Base-by-base conservation (phyloP, 441 rosid species). In the Viola pubescens region DNA sequence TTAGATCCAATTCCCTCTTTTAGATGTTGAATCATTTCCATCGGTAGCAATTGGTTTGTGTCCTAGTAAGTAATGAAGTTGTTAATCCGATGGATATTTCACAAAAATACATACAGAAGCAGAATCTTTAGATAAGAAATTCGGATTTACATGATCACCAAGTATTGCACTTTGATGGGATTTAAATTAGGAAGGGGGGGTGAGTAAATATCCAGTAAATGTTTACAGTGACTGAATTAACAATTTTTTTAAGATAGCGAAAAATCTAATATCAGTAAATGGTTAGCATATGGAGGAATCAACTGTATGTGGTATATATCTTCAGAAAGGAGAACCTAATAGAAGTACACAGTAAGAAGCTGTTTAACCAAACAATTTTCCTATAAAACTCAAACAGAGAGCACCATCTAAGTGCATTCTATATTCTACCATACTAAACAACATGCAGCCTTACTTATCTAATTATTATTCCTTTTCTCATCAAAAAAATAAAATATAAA, bases 1-100 rank as follows among this genome's bases (percentile, higher is more conserved):
- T 70, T 76, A 53, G 86, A 81, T 68, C 97, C 98, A 67, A 77
- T 56, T 75, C 82, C 86, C 76, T 77, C 68, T 71, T 63, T 79
- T 63, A 94, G 96, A 82, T 94, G 98, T 72, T 83, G 83, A 70
- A 88, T 77, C 88, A 94, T 86, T 77, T 82, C 96, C 16, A 55
- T 40, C 7, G 94, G 88, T 49, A 70, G 68, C 77, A 94, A 76
- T 43, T 86, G 77, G 65, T 76, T 69, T 58, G 78, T 85, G 19
- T 71, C 87, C 98, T 87, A 85, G 47, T 11, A 64, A 65, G 37
- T 53, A 56, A 76, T 70, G 46, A 71, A 65, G 53, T 11, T 37
- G 26, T 52, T 9, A 75, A 53, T 54, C 48, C 43, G 4, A 7
- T 39, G 34, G 19, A 58, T 11, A 53, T 45, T 9, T 56, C 53